These are phyloP conservation scores for Geranium incanum DNA, from an alignment of 441 rosid genomes.

Conservation along the genomic window DNA sequence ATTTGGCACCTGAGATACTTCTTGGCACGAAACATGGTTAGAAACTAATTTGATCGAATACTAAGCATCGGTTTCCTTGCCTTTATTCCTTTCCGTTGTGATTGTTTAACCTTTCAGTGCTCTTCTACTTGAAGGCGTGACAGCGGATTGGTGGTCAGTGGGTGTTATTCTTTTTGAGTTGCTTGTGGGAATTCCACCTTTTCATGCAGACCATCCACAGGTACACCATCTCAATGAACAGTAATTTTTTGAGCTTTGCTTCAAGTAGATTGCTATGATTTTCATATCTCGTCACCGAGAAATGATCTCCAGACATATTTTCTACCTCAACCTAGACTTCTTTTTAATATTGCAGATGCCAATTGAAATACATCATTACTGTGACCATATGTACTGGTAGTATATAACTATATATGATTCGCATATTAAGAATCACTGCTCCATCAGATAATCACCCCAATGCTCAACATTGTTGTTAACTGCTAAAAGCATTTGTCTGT, in stretches of 20 bases:
- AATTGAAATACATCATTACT: neutral
- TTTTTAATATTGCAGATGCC: neutral
- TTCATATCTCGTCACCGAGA: neutral
- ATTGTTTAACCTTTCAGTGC: slow-evolving; percentile 12
- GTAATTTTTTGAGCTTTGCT: neutral
- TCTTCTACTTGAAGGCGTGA: slow-evolving; percentile 48
- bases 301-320: neutral
- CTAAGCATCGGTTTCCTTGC: slow-evolving; percentile 6
- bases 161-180: slow-evolving; percentile 89
- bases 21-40: slow-evolving; percentile 96
- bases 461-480: no score
- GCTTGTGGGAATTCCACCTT: slow-evolving; percentile 90
- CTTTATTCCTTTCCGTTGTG: neutral
- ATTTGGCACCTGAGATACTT: slow-evolving; percentile 98
- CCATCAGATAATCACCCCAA: no score
- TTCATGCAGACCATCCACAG: slow-evolving; percentile 89
- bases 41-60: slow-evolving; percentile 21
- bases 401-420: no score
- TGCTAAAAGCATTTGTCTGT: no score
- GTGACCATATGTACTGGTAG: neutral
- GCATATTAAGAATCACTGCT: no score
- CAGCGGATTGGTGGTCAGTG: slow-evolving; percentile 99
- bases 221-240: slow-evolving; percentile 27
- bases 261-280: neutral
- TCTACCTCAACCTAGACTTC: neutral